phyloP scores from a whole-genome alignment of 2,329 filamentous ascomycete genomes.

The Alternaria ethzedia region DNA sequence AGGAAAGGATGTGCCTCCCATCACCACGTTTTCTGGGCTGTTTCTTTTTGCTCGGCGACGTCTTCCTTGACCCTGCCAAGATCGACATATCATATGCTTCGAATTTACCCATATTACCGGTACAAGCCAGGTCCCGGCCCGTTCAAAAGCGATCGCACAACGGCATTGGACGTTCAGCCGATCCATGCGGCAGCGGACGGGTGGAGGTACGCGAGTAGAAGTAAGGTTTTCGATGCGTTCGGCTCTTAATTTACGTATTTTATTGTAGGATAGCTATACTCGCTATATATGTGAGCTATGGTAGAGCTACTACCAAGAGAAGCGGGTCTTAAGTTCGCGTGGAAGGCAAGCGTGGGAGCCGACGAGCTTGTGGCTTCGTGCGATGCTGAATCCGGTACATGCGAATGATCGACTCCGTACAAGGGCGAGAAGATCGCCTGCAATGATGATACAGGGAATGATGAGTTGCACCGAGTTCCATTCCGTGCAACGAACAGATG shows the following conservation, averaged over 20 bases:
- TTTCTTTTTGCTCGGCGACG: background rate
- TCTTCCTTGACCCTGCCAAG: conserved; percentile 1
- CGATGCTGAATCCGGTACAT: background rate
- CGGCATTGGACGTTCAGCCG: background rate
- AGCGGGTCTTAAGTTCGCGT: background rate
- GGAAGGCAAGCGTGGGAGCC: background rate
- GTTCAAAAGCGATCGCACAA: conserved; percentile 2
- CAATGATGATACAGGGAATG: background rate
- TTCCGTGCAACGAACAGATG: background rate
- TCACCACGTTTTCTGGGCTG: conserved; percentile 7
- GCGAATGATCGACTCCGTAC: background rate
- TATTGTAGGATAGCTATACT: background rate
- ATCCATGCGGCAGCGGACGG: background rate
- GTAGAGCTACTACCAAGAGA: background rate
- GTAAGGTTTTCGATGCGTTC: background rate
- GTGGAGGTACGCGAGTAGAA: background rate
- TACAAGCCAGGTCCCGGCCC: conserved; percentile 1
- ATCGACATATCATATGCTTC: conserved; percentile 9
- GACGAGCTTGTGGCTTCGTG: background rate
- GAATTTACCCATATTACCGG: conserved; percentile 19
- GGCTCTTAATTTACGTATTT: background rate
- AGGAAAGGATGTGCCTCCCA: background rate
- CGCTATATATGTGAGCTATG: background rate
- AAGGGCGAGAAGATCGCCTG: background rate
- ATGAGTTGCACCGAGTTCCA: background rate